Conservation (phyloP, 352 stramenopile genomes). For the Pythium apleroticum region DNA sequence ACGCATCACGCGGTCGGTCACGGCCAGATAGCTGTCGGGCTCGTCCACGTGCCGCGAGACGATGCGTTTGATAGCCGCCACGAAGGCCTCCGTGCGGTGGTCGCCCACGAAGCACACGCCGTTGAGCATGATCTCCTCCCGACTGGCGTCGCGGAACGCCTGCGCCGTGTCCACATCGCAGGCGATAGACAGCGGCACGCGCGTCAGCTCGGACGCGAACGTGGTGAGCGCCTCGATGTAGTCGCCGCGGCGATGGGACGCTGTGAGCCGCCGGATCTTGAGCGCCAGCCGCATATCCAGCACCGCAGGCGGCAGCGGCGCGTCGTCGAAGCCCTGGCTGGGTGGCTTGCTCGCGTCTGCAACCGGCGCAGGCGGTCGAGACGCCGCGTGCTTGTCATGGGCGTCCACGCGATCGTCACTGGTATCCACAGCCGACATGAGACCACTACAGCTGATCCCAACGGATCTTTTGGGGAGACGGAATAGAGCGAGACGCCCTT, state of each 20-base stretch:
- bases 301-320: slow-evolving; percentile 15
- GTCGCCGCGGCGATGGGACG: slow-evolving; percentile 47
- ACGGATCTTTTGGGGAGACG: neutral
- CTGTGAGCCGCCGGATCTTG: slow-evolving; percentile 40
- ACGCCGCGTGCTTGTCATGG: neutral
- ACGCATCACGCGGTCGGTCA: slow-evolving; percentile 68
- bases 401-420: neutral
- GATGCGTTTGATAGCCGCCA: slow-evolving; percentile 74
- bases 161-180: slow-evolving; percentile 71
- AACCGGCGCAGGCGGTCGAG: neutral
- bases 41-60: slow-evolving; percentile 46
- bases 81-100: slow-evolving; percentile 69
- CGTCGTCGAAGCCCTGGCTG: slow-evolving; percentile 3
- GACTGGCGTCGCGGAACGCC: slow-evolving; percentile 65
- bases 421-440: neutral
- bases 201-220: slow-evolving; percentile 33
- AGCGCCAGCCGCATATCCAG: slow-evolving; percentile 44
- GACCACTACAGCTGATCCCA: neutral
- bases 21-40: slow-evolving; percentile 41
- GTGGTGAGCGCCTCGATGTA: slow-evolving; percentile 46
- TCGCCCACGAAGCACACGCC: slow-evolving; percentile 73
- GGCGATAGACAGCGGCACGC: slow-evolving; percentile 50
- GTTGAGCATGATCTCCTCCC: slow-evolving; percentile 74
- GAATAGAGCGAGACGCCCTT: neutral
- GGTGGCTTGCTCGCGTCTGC: neutral